Percentiles rank a stretch among this genome's conserved stretches.
phyloP scores from a whole-genome alignment of 2,329 filamentous ascomycete species.

The Colletotrichum cuscutae region DNA sequence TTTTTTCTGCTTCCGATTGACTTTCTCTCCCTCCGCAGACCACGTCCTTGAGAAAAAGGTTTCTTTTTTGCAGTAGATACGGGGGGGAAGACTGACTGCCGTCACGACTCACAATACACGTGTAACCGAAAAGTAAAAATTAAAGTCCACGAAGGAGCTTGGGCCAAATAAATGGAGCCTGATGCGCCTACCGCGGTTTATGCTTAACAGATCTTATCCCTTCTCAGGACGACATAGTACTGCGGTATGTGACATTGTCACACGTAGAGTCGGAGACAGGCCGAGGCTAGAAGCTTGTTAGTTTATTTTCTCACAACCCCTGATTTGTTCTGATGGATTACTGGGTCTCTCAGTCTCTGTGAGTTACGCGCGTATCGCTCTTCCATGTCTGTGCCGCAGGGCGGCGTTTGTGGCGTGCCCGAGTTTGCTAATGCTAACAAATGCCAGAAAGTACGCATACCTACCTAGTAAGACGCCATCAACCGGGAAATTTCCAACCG shows the following conservation, averaged over 20 bases:
- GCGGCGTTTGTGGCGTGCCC: not conserved
- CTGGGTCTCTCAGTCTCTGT: not conserved
- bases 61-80: not conserved
- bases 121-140: not conserved
- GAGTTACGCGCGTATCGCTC: too few species aligned
- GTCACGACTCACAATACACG: not conserved
- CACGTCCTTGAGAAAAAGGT: constrained; percentile 3
- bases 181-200: constrained; percentile 6
- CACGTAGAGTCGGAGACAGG: constrained; percentile 12
- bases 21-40: constrained; percentile 19
- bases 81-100: not conserved
- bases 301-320: not conserved
- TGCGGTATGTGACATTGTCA: not conserved
- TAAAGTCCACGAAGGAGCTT: constrained; percentile 13
- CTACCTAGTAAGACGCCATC: not conserved
- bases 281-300: constrained; percentile 25
- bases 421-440: not conserved
- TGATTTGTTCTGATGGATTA: not conserved
- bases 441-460: not conserved
- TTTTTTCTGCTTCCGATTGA: not conserved
- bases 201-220: constrained; percentile 32
- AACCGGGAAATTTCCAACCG: constrained; percentile 22
- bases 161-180: constrained; percentile 16
- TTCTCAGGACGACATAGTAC: constrained; percentile 3
- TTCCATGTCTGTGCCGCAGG: not conserved